phyloP scores from a whole-genome alignment of 2,329 filamentous ascomycete genomes.

The Tolypocladium tundrense region DNA sequence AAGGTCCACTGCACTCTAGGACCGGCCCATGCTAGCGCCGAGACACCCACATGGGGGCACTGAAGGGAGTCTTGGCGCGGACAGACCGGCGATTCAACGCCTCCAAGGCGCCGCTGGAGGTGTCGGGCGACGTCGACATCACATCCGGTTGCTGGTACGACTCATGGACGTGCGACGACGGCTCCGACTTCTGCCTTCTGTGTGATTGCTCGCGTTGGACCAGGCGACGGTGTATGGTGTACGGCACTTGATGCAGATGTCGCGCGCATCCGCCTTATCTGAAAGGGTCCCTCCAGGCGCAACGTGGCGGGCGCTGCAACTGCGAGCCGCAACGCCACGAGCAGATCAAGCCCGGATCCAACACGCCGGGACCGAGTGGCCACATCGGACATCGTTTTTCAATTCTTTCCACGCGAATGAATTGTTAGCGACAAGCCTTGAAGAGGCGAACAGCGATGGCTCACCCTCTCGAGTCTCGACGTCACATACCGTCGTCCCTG shows the following conservation, averaged over 20 bases:
- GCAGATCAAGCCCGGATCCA: background rate
- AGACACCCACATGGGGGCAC: background rate
- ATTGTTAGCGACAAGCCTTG: no score
- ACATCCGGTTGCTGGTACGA: background rate
- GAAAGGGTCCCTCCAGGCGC: background rate
- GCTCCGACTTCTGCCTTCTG: background rate
- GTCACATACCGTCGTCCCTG: background rate
- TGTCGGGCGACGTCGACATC: background rate
- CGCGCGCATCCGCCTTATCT: background rate
- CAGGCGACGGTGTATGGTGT: background rate
- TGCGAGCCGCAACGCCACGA: background rate
- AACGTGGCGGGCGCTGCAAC: background rate
- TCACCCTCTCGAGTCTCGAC: background rate
- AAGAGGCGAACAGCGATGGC: background rate
- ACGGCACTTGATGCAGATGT: background rate
- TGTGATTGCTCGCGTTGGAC: background rate
- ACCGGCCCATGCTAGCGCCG: background rate
- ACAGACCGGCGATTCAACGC: background rate
- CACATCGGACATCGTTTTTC: background rate
- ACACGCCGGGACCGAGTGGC: background rate
- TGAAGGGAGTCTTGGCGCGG: background rate
- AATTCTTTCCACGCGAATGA: no score
- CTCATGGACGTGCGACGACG: background rate
- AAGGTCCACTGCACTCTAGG: background rate
- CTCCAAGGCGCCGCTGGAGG: background rate